Evolutionary conservation across 202 grass and related monocot species (phyloP).

Genomic region (Brachypodium distachyon): DNA sequence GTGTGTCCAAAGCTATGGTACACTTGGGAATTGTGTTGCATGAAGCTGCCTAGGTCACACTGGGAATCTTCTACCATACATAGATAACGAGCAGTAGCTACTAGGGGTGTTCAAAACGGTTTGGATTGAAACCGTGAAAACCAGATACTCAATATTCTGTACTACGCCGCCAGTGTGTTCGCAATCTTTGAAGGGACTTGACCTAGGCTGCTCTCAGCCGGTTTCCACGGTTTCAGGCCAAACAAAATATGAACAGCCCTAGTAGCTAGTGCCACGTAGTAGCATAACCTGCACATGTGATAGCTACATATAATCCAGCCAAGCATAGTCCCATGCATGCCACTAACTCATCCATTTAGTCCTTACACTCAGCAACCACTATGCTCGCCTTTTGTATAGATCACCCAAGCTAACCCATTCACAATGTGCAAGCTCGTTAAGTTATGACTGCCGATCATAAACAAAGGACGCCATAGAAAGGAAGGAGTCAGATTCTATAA

Average conservation of each 20-base stretch:
- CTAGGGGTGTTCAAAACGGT: too few relatives aligned
- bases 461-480: not conserved
- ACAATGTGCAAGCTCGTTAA: not conserved
- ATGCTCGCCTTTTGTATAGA: not conserved
- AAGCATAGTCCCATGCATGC: not conserved
- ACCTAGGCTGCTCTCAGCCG: too few relatives aligned
- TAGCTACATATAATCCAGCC: not conserved
- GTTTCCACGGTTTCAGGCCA: too few relatives aligned
- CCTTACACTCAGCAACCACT: not conserved
- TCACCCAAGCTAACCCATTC: not conserved
- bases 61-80: not conserved
- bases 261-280: not conserved
- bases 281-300: not conserved
- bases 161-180: too few relatives aligned
- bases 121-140: too few relatives aligned
- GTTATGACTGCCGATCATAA: not conserved
- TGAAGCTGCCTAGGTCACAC: not conserved
- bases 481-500: not conserved
- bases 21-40: not conserved
- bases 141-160: too few relatives aligned
- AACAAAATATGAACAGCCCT: too few relatives aligned
- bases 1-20: not conserved
- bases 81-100: not conserved
- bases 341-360: not conserved
- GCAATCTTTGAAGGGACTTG: too few relatives aligned